These are phyloP conservation scores for Pythium rishiriense DNA, from an alignment of 352 stramenopile genomes.

Conservation along the genomic window DNA sequence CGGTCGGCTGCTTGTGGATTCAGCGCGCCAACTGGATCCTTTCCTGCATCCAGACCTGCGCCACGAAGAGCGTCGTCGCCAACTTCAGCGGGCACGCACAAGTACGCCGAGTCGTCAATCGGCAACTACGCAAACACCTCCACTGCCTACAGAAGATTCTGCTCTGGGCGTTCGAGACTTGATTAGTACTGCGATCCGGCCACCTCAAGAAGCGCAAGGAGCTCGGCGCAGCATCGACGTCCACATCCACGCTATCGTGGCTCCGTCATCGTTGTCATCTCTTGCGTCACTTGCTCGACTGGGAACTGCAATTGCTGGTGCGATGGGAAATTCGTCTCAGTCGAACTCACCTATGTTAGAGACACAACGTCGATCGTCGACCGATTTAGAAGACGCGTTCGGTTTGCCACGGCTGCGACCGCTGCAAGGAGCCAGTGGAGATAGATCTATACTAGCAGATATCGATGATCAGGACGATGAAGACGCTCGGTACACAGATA, in stretches of 20 bases:
- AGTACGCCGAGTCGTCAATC: constrained; percentile 29
- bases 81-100: constrained; percentile 32
- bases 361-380: constrained; percentile 3
- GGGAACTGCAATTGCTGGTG: constrained; percentile 31
- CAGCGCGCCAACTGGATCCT: constrained; percentile 55
- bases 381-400: constrained; percentile 44
- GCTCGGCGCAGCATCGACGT: constrained; percentile 78
- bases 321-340: constrained; percentile 9
- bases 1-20: constrained; percentile 72
- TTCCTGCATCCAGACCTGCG: constrained; percentile 56
- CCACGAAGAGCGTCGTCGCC: constrained; percentile 29
- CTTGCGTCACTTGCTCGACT: constrained; percentile 41
- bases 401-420: constrained; percentile 35
- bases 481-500: constrained; percentile 30
- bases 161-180: constrained; percentile 62
- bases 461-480: constrained; percentile 31
- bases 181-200: constrained; percentile 43
- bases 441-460: constrained; percentile 35
- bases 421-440: constrained; percentile 25
- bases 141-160: constrained; percentile 31
- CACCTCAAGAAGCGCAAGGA: constrained; percentile 29
- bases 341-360: constrained; percentile 10
- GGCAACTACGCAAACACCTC: background rate
- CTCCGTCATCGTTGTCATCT: constrained; percentile 67
- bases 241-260: constrained; percentile 86